A percentile compares a stretch with the other conserved stretches of the same genome.
Conservation (phyloP, 176 grass and related monocot species). For the Ensete ventricosum region DNA sequence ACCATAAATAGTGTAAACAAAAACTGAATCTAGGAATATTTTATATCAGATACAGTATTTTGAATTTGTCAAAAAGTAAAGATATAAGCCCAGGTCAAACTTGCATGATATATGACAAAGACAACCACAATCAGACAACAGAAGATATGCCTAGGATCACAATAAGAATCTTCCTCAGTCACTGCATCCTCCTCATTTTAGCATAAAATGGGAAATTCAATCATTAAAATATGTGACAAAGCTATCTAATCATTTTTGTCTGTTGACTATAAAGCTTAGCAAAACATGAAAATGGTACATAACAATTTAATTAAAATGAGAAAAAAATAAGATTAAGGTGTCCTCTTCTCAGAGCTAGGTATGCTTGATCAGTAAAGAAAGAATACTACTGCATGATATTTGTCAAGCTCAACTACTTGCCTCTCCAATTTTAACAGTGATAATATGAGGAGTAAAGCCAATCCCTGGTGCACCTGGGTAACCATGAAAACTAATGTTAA, state of each 20-base stretch:
- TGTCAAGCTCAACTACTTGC: constrained; percentile 25
- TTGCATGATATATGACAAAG: too few relatives aligned
- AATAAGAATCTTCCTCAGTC: too few relatives aligned
- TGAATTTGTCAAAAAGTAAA: too few relatives aligned
- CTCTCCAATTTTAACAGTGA: constrained; percentile 88
- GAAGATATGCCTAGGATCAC: too few relatives aligned
- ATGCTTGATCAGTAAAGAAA: not conserved
- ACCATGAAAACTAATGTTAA: not conserved
- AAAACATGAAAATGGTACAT: not conserved
- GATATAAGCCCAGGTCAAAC: too few relatives aligned
- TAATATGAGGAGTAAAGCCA: constrained; percentile 91
- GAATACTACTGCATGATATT: not conserved
- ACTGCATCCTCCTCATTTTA: too few relatives aligned
- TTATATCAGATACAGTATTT: too few relatives aligned
- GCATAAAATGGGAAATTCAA: too few relatives aligned
- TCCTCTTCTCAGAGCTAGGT: not conserved
- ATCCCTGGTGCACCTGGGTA: constrained; percentile 72
- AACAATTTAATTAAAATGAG: not conserved
- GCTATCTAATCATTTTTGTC: not conserved
- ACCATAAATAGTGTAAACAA: too few relatives aligned
- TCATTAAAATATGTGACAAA: too few relatives aligned
- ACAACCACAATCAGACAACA: too few relatives aligned
- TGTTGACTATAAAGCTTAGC: not conserved
- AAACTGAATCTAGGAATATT: too few relatives aligned
- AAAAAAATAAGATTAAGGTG: not conserved